Base-by-base conservation (phyloP, 2,329 filamentous ascomycete species). In the Cladosporium sp. region DNA sequence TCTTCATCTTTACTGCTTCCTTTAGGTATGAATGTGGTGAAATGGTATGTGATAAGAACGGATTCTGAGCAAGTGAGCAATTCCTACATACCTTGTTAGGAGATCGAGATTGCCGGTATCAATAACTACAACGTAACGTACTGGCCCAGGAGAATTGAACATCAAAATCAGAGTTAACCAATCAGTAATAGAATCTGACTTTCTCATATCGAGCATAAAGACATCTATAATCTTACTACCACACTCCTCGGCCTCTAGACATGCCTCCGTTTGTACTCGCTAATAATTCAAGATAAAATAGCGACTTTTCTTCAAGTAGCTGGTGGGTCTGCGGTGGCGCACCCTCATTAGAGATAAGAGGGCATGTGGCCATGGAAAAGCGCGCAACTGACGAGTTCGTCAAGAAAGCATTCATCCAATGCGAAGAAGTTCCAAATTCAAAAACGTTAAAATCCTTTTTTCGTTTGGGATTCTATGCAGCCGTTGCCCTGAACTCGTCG, bases 191-290 rank as follows among this genome's bases (percentile, higher is more conserved):
- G 9, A 27, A 36, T 22, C 30, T 45, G 30, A 30, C 43, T 45
- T 29, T 30, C 36, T 19, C 8, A 44, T 34, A 44, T 30, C 41
- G 42, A 34, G 22, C 36, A 48, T 41, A 15, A 48, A 15, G 27
- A 41, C 45, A 34, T 40, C 45, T 48, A 48, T 48, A 41, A 32
- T 41, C 45, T 48, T 40, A 36, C 45, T 48, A 41, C 44, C 22
- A 27, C 22, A 27, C 4, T 8, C 11, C 42, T 11, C 20, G 34
- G 29, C 42, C 20, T 36, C 9, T 4, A 30, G 30, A 29, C 27
- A 18, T 27, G 20, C 19, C 43, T 37, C 36, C 43, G 43, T 36
- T 17, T 20, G 43, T n/a, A 45, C 20, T 30, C 43, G 9, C 43
- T 34, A 34, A 45, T 37, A 45, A 45, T 19, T 29, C 30, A 37